Base-by-base conservation (phyloP, 768 basidiomycete genomes). In the Kwoniella europaea region DNA sequence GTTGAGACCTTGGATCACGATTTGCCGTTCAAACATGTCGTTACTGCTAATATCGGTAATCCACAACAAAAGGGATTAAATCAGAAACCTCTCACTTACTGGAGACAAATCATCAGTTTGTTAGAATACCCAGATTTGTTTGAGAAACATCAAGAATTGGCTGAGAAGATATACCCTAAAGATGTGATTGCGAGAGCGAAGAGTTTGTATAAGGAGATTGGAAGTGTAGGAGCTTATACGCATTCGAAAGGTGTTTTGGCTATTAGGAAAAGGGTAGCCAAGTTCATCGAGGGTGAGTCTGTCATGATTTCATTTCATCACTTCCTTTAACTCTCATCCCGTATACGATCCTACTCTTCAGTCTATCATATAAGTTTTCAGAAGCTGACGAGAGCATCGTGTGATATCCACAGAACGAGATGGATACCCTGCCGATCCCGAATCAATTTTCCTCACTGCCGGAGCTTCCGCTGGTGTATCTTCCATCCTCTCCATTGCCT, bases 391-490 rank as follows among this genome's bases (percentile, higher is more conserved):
- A 15, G 13, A 5, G 46, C 53, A 16, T 22, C 67, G 2, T 22
- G 3, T 18, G 7, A 6, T 55, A 1, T 41, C n/a, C 9, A 9
- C 71, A 96, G 94, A 90, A 65, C 93, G 96, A 60, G 96, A 98
- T 82, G 94, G 94, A 12, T 90, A 89, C 83, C 90, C 93, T 3
- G 87, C 93, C 18, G 84, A 92, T 81, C 91, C 94, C 2, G 88
- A 88, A 65, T 86, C 91, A 82, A 96, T 99, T 83, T 99, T 93
- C 88, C 89, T 99, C 54, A 98, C 96, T 18, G 91, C 89, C 27
- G 97, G 96, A 53, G 96, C 97, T 20, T 97, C 94, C 22, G 90
- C 90, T 13, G 97, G 96, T 63, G 95, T 99, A n/a, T 90, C 92
- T 5, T 76, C 76, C 56, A 75, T 82, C 68, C 74, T 83, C 61